These are phyloP conservation scores for Gynochthodes officinalis DNA, from an alignment of 257 asterid species.

Conservation along the genomic window DNA sequence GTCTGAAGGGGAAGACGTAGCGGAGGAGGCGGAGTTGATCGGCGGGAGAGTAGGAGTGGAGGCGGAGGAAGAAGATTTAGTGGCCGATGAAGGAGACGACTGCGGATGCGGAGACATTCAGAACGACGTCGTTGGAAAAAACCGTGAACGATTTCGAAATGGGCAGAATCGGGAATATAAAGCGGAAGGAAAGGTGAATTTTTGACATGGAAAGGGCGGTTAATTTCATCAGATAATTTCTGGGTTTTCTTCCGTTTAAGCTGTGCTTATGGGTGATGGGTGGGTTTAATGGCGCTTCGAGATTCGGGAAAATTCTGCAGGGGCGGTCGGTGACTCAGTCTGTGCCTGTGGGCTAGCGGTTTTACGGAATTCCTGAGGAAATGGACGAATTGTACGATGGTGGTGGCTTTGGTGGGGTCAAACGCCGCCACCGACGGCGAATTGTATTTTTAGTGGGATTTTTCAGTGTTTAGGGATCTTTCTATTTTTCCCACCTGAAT, in stretches of 20 bases:
- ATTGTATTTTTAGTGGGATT: no score
- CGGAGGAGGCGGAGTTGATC: slow-evolving; percentile 13
- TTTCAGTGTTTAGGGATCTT: no score
- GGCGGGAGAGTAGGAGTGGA: slow-evolving; percentile 10
- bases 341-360: neutral
- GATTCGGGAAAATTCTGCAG: neutral
- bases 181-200: neutral
- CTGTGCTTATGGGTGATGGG: neutral
- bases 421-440: no score
- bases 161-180: no score
- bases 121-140: no score
- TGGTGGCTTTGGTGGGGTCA: neutral
- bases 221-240: no score
- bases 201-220: slow-evolving; percentile 13
- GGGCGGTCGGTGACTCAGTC: neutral
- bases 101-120: slow-evolving; percentile 16
- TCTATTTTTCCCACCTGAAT: no score
- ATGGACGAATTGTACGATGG: neutral
- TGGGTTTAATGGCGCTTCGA: neutral
- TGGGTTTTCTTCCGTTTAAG: neutral
- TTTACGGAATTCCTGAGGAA: neutral
- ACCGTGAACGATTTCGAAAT: no score
- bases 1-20: slow-evolving; percentile 32
- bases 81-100: slow-evolving; percentile 2
- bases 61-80: slow-evolving; percentile 12